phyloP scores from a whole-genome alignment of 73 alveolate species.

The Loxodes magnus region DNA sequence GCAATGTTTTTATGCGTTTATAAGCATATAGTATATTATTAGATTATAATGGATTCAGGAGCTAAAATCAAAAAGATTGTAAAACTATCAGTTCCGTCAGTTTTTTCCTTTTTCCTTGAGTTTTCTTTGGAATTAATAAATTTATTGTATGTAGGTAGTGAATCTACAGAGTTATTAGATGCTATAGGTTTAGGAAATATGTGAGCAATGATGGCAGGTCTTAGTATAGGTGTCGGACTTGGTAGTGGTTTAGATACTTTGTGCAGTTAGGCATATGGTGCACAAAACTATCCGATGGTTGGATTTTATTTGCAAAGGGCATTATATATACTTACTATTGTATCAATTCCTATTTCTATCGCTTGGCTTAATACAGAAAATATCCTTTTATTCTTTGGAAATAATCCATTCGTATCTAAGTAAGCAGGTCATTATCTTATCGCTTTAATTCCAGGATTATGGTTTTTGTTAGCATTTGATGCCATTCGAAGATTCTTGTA shows the following conservation, averaged over 20 bases:
- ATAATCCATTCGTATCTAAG: conserved; percentile 8
- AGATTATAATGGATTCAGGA: too few species aligned
- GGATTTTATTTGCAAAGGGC: conserved; percentile 21
- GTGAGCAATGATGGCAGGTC: conserved; percentile 9
- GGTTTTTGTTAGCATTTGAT: conserved; percentile 11
- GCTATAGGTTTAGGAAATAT: background rate
- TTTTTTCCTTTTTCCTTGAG: background rate
- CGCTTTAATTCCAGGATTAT: conserved; percentile 17
- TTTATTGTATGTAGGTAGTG: background rate
- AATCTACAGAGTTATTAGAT: background rate
- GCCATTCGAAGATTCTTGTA: conserved; percentile 11
- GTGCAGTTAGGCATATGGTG: conserved; percentile 19
- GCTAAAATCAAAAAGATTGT: too few species aligned
- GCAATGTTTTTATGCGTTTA: too few species aligned
- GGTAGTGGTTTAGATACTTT: conserved; percentile 20
- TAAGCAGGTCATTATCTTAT: conserved; percentile 9
- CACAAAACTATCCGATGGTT: conserved; percentile 7
- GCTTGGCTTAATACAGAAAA: conserved; percentile 8
- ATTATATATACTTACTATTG: conserved; percentile 2
- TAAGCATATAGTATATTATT: too few species aligned
- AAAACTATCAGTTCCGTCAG: background rate
- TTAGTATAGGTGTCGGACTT: conserved; percentile 12
- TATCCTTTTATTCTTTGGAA: background rate
- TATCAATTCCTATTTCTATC: conserved; percentile 20
- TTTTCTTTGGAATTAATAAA: background rate